Evolutionary conservation across 345 rosid genomes (phyloP).

Genomic region (Acer saccharum): DNA sequence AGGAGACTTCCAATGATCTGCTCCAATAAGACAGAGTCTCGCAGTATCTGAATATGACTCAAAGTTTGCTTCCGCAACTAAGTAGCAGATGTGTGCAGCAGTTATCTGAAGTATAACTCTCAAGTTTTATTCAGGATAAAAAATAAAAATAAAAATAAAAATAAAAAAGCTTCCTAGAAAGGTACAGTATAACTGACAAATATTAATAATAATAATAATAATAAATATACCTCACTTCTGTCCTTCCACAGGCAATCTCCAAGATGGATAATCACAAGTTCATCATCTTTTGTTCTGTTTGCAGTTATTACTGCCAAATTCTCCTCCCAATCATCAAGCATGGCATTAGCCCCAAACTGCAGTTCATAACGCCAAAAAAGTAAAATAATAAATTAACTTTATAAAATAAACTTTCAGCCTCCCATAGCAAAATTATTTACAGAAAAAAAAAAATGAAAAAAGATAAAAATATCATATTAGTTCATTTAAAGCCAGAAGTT

Average conservation of each 20-base stretch:
- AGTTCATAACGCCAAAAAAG: constrained; percentile 20
- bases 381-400: too few relatives aligned
- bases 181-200: constrained; percentile 15
- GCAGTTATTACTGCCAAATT: constrained; percentile 96
- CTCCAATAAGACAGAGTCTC: constrained; percentile 78
- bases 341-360: constrained; percentile 68
- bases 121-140: constrained; percentile 28
- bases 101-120: constrained; percentile 48
- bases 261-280: constrained; percentile 91
- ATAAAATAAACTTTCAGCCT: background rate
- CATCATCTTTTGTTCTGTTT: constrained; percentile 94
- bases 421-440: constrained; percentile 4
- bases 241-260: constrained; percentile 99
- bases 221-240: constrained; percentile 74
- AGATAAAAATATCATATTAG: background rate
- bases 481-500: constrained; percentile 5
- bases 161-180: constrained; percentile 11
- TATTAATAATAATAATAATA: constrained; percentile 1
- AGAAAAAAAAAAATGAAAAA: background rate
- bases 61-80: constrained; percentile 82
- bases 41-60: constrained; percentile 81
- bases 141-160: background rate
- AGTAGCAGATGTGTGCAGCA: constrained; percentile 84
- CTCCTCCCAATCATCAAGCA: constrained; percentile 99
- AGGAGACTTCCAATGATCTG: constrained; percentile 85